Base-by-base conservation (phyloP, 176 grass and related monocot species). In the Paspalum notatum region DNA sequence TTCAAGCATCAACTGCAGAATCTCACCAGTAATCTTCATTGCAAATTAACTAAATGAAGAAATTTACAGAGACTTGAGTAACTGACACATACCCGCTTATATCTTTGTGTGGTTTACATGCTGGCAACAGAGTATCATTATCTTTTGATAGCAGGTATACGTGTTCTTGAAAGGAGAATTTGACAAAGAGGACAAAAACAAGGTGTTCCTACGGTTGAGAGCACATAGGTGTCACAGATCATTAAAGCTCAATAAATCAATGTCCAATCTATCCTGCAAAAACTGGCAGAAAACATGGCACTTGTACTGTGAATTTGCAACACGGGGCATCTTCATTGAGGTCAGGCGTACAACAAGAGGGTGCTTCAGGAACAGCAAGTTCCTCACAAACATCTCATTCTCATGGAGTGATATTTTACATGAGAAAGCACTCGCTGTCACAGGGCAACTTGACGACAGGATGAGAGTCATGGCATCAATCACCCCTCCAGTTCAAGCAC, bases 91-190 rank as follows among this genome's bases (percentile, higher is more conserved):
- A 50, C 54, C 17, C 51, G 42, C 17, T 6, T 56, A 16, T 6
- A 12, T 70, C 41, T 64, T 39, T 73, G 18, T 65, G 15, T 68
- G 47, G 9, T 56, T 78, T 79, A 43, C 25, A 14, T 58, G 38
- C 55, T 84, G 51, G 68, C 12, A 68, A 69, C 25, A 37, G 7
- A 22, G 64, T 77, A 44, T 69, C 17, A 84, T 38, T 62, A 38
- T 67, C 70, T 84, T 15, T 75, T 80, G 53, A 61, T 86, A 32
- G 20, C 81, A 98, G 95, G 92, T 94, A 38, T 89, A 59, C 82
- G 81, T 98, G 66, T 94, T 98, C 86, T 81, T 92, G 75, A 98
- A 92, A 80, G 92, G 95, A 89, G 84, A 85, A 80, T 89, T 82
- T 62, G 69, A 87, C 67, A 68, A 76, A 39, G 85, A 77, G 40